Conservation (phyloP, 192 early-diverging fungal genomes). For the Coemansia furcata region DNA sequence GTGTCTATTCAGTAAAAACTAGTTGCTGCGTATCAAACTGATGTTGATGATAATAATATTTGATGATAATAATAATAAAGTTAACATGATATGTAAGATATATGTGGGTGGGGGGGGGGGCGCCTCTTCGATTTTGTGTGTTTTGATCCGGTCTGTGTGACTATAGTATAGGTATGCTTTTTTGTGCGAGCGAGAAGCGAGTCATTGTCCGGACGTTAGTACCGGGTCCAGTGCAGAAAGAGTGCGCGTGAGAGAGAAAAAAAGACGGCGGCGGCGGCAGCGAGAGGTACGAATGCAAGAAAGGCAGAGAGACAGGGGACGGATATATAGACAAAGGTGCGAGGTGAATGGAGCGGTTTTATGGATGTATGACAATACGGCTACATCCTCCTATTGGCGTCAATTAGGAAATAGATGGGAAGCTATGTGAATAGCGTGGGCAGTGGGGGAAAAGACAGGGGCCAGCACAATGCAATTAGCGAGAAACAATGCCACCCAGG, state of each 20-base stretch:
- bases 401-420: neutral
- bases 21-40: neutral
- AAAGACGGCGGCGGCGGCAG: neutral
- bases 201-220: neutral
- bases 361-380: neutral
- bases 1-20: neutral
- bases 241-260: neutral
- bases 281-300: neutral
- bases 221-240: neutral
- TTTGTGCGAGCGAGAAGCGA: neutral
- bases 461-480: neutral
- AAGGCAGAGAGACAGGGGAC: neutral
- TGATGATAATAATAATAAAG: conserved; percentile 1
- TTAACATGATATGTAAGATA: conserved; percentile 8
- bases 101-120: neutral
- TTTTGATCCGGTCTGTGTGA: neutral
- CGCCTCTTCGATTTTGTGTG: neutral
- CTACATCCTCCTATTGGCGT: neutral
- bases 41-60: neutral
- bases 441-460: neutral
- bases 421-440: conserved; percentile 2
- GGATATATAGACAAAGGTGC: neutral
- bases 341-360: neutral
- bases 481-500: neutral
- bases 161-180: neutral